Base-by-base conservation (phyloP, 2,329 filamentous ascomycete genomes). In the Stachybotrys elegans region DNA sequence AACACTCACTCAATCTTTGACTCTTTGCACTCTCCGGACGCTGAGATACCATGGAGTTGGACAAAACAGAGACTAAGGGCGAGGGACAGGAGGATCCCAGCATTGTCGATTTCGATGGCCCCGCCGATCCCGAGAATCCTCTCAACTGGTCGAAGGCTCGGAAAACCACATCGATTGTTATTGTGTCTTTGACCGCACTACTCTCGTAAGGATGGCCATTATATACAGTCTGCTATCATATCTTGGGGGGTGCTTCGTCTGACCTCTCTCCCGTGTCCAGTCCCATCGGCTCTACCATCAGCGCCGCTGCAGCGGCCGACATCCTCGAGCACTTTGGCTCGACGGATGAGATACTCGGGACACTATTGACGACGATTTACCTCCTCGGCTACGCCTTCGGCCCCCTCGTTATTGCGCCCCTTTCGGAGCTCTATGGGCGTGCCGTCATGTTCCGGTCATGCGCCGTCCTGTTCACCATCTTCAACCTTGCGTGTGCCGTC, bases 111-210 rank as follows among this genome's bases (percentile, higher is more conserved):
- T n/a, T n/a, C n/a, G n/a, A n/a, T n/a, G n/a, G n/a, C n/a, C n/a
- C n/a, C n/a, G 22, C 83, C 47, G 84, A 88, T 60, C 81, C 81
- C 0, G 84, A 86, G 52, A 67, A 71, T 8, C 83, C 84, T 0
- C 50, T 81, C 40, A 88, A 88, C 59, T 88, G 84, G 85, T 66
- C 75, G 0, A 76, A 76, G 31, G 63, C 63, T 49, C 86, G 86
- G 59, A 88, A 88, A 50, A 51, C 49, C 62, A 63, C 78, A 16
- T 56, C 73, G 12, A 85, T 82, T 0, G 86, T 82, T 0, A 48
- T 81, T 9, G 19, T 56, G 9, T 54, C 52, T n/a, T 35, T 54
- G 12, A 34, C 56, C 6, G 47, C 14, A 57, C 51, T 54, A 25
- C 43, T 54, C 76, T 73, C 60, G 59, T 67, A 37, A 40, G 48